Evolutionary conservation across 805 yeast genomes (phyloP).

Genomic region (Clavispora santaluciae): DNA sequence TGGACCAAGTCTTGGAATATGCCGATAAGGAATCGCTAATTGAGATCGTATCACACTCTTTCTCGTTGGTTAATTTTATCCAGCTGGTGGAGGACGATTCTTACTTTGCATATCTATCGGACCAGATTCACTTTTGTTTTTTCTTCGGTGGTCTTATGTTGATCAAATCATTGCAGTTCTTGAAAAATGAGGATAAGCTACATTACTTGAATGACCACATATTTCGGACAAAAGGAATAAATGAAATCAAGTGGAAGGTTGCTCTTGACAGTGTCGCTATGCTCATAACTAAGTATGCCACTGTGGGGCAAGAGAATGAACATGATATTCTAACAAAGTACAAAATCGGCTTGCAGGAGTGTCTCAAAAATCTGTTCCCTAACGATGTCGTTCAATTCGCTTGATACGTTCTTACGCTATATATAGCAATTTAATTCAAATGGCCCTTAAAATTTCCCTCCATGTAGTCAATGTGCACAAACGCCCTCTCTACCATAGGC

Average conservation of each 20-base stretch:
- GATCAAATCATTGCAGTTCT: slow-evolving; percentile 20
- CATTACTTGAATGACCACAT: slow-evolving; percentile 5
- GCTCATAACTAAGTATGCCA: slow-evolving; percentile 25
- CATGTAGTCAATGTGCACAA: slow-evolving; percentile 71
- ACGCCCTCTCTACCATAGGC: slow-evolving; percentile 75
- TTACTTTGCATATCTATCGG: slow-evolving; percentile 66
- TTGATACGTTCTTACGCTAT: not conserved
- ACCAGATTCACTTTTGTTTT: slow-evolving; percentile 57
- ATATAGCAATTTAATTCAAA: slow-evolving; percentile 17
- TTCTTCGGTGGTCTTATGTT: slow-evolving; percentile 39
- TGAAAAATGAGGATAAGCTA: slow-evolving; percentile 7
- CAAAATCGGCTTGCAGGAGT: slow-evolving; percentile 17
- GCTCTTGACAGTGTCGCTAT: slow-evolving; percentile 13
- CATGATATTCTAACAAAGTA: slow-evolving; percentile 30
- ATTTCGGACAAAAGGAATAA: not conserved
- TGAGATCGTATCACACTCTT: slow-evolving; percentile 38
- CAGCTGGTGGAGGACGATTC: slow-evolving; percentile 42
- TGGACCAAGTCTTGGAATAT: slow-evolving; percentile 19
- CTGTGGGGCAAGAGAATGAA: slow-evolving; percentile 23
- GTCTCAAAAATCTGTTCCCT: slow-evolving; percentile 9
- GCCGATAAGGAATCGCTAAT: slow-evolving; percentile 25
- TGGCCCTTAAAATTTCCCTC: slow-evolving; percentile 42
- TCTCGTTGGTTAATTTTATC: slow-evolving; percentile 38
- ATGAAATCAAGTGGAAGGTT: slow-evolving; percentile 3
- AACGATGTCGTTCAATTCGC: not conserved